Evolutionary conservation across 2,329 filamentous ascomycete genomes (phyloP), one percentile per base, ranked within the genome.

Genomic region (Aphanocladium album): DNA sequence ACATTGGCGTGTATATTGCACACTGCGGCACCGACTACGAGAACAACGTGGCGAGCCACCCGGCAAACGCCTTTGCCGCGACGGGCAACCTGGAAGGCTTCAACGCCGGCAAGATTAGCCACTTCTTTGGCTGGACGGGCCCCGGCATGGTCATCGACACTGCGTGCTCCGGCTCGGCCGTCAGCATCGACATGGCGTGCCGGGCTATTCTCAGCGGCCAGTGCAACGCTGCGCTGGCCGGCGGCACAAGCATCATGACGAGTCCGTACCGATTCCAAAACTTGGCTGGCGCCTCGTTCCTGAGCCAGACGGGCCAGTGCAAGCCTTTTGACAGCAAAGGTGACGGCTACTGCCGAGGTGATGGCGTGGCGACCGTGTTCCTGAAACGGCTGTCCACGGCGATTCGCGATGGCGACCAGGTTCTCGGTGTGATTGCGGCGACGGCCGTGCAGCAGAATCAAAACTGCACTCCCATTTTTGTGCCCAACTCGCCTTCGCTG

Each of bases 261-360:
- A 69, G 64, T 16, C 60, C 68, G 4, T 51, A 63, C 2, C 62
- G 63, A 17, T 70, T 64, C 50, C 64, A 66, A 16, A 68, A 69
- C 23, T 62, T 71, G 2, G 64, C 66, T 19, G 66, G 60, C 5
- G 62, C 62, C 0, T 61, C 61, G 2, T 71, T 74, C 19, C 63
- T 72, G 1, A 72, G 68, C 57, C 63, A 66, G 5, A 70, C 70
- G 0, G 74, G 74, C 0, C 62, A 67, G 35, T 74, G 69, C 53
- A 72, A 71, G 60, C 64, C 73, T 0, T 76, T 74, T 46, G 72
- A 73, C 27, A 64, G 67, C 1, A 62, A 65, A 2, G 80, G 76
- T 1, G 75, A 81, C 61, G 83, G 83, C 0, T 85, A 84, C 62
- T 81, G 76, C 12, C 72, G 82, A 2, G 81, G 75, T 0, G 83